These are phyloP conservation scores for Malus hybrid DNA, from an alignment of 331 rosid species.

Conservation along the genomic window DNA sequence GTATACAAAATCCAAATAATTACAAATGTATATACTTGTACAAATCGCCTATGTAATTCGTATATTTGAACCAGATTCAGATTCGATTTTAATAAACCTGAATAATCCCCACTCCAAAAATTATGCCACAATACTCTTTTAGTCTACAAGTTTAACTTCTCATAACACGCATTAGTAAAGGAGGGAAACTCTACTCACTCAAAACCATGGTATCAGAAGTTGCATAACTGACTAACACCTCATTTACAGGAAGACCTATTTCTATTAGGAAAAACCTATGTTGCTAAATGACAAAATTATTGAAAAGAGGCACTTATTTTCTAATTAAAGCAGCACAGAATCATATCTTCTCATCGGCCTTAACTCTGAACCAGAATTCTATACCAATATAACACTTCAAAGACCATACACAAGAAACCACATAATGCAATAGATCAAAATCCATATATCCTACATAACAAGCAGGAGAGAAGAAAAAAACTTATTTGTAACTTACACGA, in stretches of 20 bases:
- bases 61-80: neutral
- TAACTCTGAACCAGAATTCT: neutral
- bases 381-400: neutral
- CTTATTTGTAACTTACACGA: conserved; percentile 43
- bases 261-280: neutral
- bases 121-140: neutral
- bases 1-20: neutral
- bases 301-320: neutral
- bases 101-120: neutral
- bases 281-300: neutral
- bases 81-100: neutral
- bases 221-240: neutral
- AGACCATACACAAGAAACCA: neutral
- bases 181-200: neutral
- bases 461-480: neutral
- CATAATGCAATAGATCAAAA: neutral
- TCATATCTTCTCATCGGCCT: neutral
- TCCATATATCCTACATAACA: neutral
- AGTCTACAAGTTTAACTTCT: neutral
- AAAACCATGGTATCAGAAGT: neutral
- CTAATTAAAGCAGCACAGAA: neutral
- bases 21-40: neutral
- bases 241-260: neutral
- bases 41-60: neutral
- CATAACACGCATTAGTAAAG: neutral